Evolutionary conservation across 805 yeast species (phyloP).

Genomic region (Pichia rugopelliculosa): DNA sequence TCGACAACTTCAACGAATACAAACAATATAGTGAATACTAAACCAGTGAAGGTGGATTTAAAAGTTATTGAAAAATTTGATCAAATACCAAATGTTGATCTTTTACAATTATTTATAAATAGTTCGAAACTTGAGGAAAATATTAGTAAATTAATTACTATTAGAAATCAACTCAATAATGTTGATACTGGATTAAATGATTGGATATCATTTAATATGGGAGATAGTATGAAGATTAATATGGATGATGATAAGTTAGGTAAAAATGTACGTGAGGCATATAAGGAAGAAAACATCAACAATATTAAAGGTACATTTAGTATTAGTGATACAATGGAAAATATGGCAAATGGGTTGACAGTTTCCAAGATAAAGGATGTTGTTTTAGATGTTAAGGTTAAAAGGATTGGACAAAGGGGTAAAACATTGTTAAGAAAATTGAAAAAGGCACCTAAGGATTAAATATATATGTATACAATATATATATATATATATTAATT

Average conservation of each 20-base stretch:
- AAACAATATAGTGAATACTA: not conserved
- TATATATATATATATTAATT: constrained; percentile 10
- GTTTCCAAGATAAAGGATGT: constrained; percentile 1
- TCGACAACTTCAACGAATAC: not conserved
- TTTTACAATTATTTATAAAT: not conserved
- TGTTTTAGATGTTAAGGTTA: constrained; percentile 4
- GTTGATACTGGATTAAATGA: constrained; percentile 51
- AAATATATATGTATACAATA: not conserved
- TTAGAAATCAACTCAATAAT: constrained; percentile 34
- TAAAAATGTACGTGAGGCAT: constrained; percentile 44
- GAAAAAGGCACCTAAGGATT: constrained; percentile 11
- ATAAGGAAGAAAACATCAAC: not conserved
- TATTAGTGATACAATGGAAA: constrained; percentile 8
- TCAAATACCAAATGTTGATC: constrained; percentile 6
- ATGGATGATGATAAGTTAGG: constrained; percentile 29
- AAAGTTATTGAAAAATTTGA: not conserved
- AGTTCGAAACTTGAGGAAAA: constrained; percentile 26
- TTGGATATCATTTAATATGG: constrained; percentile 8
- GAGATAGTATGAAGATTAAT: constrained; percentile 2
- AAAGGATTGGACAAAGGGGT: constrained; percentile 18
- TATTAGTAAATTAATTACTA: constrained; percentile 35
- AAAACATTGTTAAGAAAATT: constrained; percentile 21
- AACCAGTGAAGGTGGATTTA: too few relatives aligned
- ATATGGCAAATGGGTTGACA: constrained; percentile 4
- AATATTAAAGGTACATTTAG: not conserved